These are phyloP conservation scores for Citrullus amarus DNA, from an alignment of 306 rosid genomes.

Conservation along the genomic window DNA sequence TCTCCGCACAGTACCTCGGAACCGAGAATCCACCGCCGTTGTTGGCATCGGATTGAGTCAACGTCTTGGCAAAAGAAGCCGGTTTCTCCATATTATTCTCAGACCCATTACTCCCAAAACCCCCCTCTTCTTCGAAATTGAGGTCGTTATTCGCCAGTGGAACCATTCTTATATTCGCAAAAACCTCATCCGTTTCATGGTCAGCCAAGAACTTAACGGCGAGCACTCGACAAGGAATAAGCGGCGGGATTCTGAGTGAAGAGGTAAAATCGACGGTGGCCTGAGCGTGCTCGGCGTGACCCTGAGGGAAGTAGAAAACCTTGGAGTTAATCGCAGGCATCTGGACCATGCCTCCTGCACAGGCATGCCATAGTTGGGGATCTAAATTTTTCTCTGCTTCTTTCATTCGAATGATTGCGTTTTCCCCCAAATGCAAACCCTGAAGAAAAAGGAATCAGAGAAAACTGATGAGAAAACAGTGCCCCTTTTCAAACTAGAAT, in stretches of 20 bases:
- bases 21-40: conserved; percentile 98
- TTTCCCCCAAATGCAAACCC: conserved; percentile 2
- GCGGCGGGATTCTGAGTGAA: conserved; percentile 41
- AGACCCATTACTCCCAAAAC: conserved; percentile 14
- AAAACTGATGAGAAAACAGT: conserved; percentile 4
- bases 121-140: conserved; percentile 23
- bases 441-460: neutral
- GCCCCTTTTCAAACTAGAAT: neutral
- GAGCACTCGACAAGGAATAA: conserved; percentile 58
- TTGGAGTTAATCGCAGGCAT: conserved; percentile 74
- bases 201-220: conserved; percentile 70
- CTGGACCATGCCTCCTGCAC: conserved; percentile 96
- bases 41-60: conserved; percentile 94
- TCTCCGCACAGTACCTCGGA: conserved; percentile 93
- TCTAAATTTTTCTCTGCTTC: conserved; percentile 56
- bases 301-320: conserved; percentile 92
- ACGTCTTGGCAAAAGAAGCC: conserved; percentile 77
- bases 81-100: conserved; percentile 60
- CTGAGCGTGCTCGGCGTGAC: conserved; percentile 92
- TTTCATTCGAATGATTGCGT: conserved; percentile 27
- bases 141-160: conserved; percentile 39
- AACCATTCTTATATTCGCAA: conserved; percentile 33
- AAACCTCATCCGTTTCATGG: conserved; percentile 84
- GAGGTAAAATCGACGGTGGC: conserved; percentile 42
- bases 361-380: conserved; percentile 97